Percentiles rank a stretch among this genome's conserved stretches.
Conservation (phyloP, 2,329 filamentous ascomycete species). For the Fusarium pseudoanthophilum region DNA sequence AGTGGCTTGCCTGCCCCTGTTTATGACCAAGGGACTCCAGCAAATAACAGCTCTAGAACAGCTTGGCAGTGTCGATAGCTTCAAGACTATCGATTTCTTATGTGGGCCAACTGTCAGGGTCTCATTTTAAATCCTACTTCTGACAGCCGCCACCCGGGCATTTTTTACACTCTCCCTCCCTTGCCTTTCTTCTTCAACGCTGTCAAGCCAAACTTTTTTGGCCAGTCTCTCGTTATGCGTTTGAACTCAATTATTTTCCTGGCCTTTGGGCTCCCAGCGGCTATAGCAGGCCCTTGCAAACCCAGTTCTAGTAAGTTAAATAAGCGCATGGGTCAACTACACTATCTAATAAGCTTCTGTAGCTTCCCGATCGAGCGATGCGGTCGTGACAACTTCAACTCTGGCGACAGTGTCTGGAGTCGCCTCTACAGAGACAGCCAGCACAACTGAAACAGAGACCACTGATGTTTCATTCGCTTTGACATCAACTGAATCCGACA, state of each 20-base stretch:
- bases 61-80: background rate
- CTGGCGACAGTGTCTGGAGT: background rate
- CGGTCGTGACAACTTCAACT: background rate
- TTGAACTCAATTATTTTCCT: background rate
- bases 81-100: background rate
- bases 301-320: background rate
- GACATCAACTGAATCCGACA: background rate
- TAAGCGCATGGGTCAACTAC: too few relatives aligned
- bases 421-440: background rate
- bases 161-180: background rate
- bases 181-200: too few relatives aligned
- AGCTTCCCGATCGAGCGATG: background rate
- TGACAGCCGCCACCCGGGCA: background rate
- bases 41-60: background rate
- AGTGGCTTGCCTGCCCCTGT: background rate
- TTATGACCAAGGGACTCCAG: rapidly evolving
- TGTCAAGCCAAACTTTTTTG: too few relatives aligned
- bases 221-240: background rate
- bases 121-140: background rate
- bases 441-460: background rate
- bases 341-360: background rate
- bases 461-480: too few relatives aligned
- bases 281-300: background rate
- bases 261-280: background rate
- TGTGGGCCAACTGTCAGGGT: background rate